Base-by-base conservation (phyloP, 192 early-diverging fungal genomes). In the Entrophospora sp. region DNA sequence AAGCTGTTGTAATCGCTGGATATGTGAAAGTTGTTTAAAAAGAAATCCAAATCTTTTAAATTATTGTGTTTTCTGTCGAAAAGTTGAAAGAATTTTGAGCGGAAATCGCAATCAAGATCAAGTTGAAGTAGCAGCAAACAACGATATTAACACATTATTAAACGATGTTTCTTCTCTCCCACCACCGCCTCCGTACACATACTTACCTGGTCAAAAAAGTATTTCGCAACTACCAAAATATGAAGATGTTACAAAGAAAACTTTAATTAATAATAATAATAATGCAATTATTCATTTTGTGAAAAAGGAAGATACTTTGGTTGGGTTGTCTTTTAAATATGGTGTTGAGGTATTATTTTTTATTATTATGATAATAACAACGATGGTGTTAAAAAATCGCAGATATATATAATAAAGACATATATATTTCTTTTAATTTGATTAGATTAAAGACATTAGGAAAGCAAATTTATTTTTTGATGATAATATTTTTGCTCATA, bases 321-420 rank as follows among this genome's bases (percentile, higher is more conserved):
- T 58, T 24, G 43, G 46, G 18, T 37, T 66, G 30, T 55, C 64
- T 24, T 52, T 66, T 8, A 66, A 38, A 25, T 66, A 66, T 36
- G 36, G 36, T 12, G 35, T 66, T 37, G 64, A 58, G 32, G 64
- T 66, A 30, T 46, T 64, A 2, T 16, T 8, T 35, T 10, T 13
- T 22, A 5, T 22, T 22, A 12, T n/a, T 57, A 57, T 38, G 27
- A 57, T n/a, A n/a, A n/a, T n/a, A n/a, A n/a, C n/a, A n/a, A n/a
- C n/a, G n/a, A n/a, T n/a, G n/a, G n/a, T n/a, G n/a, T n/a, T n/a
- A n/a, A n/a, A n/a, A n/a, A n/a, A n/a, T n/a, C n/a, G n/a, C n/a
- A n/a, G n/a, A n/a, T n/a, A n/a, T n/a, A n/a, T n/a, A n/a, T n/a
- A n/a, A n/a, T n/a, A n/a, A n/a, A n/a, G n/a, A 7, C 4, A 44